Evolutionary conservation across 768 basidiomycete genomes (phyloP).

Genomic region (Holtermanniella nyarrowii): DNA sequence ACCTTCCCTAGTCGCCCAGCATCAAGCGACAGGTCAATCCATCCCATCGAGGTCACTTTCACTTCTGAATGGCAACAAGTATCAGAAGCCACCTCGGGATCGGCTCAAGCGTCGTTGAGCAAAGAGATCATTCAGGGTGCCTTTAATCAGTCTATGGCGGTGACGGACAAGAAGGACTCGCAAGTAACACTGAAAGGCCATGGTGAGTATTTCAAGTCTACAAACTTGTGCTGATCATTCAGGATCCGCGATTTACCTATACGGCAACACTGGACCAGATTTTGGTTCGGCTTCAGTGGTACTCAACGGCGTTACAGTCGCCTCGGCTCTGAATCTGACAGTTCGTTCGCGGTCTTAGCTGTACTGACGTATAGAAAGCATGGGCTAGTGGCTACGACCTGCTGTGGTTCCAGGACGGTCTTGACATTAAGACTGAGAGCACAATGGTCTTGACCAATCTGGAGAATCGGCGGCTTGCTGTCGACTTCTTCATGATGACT

Average conservation of each 20-base stretch:
- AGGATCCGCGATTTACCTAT: conserved; percentile 19
- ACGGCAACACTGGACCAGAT: conserved; percentile 18
- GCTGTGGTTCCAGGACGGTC: conserved; percentile 26
- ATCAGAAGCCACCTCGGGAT: neutral
- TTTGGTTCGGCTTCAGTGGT: conserved; percentile 15
- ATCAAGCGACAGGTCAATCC: neutral
- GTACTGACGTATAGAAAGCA: conserved; percentile 4
- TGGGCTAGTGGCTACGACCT: conserved; percentile 26
- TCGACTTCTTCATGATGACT: conserved; percentile 25
- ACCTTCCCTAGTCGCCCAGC: neutral
- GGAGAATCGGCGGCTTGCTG: conserved; percentile 15
- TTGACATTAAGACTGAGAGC: conserved; percentile 6
- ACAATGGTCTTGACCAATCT: conserved; percentile 24
- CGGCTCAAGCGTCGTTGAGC: neutral
- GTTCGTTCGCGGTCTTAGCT: conserved; percentile 5
- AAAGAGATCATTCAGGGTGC: neutral
- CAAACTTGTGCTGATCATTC: neutral
- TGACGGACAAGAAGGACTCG: conserved; percentile 5
- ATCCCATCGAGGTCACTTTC: neutral
- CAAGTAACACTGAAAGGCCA: conserved; percentile 4
- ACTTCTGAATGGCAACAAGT: neutral
- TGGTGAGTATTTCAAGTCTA: conserved; percentile 9
- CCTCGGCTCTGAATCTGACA: conserved; percentile 11
- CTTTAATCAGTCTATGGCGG: conserved; percentile 9
- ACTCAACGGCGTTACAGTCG: conserved; percentile 11